These are phyloP conservation scores for Didymellaceae sp. DNA, from an alignment of 2,329 filamentous ascomycete species.

Conservation along the genomic window DNA sequence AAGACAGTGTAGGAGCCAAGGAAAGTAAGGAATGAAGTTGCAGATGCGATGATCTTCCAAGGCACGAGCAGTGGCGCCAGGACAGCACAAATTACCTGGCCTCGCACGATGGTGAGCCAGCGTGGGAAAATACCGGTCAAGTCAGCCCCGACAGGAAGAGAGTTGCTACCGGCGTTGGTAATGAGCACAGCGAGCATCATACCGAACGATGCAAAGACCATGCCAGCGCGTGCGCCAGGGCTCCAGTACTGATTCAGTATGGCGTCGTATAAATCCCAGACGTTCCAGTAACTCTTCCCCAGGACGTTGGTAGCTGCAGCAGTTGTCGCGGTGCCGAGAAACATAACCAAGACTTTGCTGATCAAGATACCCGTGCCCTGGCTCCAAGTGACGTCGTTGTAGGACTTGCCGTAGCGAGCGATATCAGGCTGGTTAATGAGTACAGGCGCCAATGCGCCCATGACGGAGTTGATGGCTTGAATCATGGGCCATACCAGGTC, in stretches of 20 bases:
- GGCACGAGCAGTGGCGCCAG: conserved; percentile 13
- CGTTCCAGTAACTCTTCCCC: conserved; percentile 32
- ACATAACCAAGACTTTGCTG: conserved; percentile 30
- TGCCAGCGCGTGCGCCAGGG: conserved; percentile 30
- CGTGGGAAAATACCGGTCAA: conserved; percentile 32
- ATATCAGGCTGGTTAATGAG: conserved; percentile 31
- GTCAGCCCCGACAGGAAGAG: conserved; percentile 34
- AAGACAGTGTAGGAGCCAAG: conserved; percentile 36
- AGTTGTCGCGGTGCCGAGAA: conserved; percentile 29
- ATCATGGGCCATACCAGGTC: conserved; percentile 28
- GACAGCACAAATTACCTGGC: conserved; percentile 17
- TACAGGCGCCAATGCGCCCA: conserved; percentile 28
- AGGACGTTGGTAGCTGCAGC: conserved; percentile 28
- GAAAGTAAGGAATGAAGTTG: conserved; percentile 35
- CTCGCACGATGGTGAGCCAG: conserved; percentile 36
- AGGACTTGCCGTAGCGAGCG: conserved; percentile 29
- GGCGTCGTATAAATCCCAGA: conserved; percentile 29
- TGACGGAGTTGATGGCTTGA: conserved; percentile 31
- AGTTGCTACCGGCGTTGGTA: conserved; percentile 38
- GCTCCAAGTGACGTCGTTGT: conserved; percentile 27
- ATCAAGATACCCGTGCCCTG: conserved; percentile 28
- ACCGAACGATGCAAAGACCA: conserved; percentile 34
- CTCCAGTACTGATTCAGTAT: conserved; percentile 30
- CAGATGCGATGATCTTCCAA: conserved; percentile 39
- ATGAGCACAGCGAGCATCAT: conserved; percentile 36